Evolutionary conservation across 331 rosid species (phyloP).

Genomic region (Malus hybrid): DNA sequence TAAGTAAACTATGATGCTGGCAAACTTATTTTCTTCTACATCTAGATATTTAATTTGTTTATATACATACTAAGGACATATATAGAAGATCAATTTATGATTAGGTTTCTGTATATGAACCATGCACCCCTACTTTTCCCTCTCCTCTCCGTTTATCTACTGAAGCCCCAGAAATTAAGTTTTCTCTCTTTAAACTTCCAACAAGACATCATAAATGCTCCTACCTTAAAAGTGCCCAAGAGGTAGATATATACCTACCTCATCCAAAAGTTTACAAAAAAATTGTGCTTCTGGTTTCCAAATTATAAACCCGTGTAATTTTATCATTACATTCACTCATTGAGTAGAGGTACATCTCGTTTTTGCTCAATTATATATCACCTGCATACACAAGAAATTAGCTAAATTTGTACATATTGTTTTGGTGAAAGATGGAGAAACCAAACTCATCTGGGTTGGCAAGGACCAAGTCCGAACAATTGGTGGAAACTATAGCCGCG

Average conservation of each 20-base stretch:
- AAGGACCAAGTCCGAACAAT: slow-evolving; percentile 74
- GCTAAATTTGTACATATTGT: background rate
- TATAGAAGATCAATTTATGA: background rate
- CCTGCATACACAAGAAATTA: background rate
- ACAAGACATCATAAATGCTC: background rate
- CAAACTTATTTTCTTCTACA: background rate
- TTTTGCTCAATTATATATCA: background rate
- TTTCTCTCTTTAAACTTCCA: background rate
- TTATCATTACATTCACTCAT: background rate
- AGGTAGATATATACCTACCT: background rate
- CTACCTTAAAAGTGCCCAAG: background rate
- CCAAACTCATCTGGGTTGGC: slow-evolving; percentile 32
- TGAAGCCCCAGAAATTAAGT: background rate
- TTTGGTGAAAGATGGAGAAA: slow-evolving; percentile 37
- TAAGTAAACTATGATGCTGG: background rate
- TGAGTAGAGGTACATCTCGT: background rate
- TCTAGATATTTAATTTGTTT: background rate
- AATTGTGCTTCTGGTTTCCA: background rate
- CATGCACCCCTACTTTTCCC: background rate
- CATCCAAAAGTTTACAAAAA: background rate
- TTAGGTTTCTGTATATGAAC: background rate
- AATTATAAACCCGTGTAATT: too few species aligned
- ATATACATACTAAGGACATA: background rate
- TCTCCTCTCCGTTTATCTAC: background rate
- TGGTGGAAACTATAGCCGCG: slow-evolving; percentile 36